These are phyloP conservation scores for Litchi chinensis DNA, from an alignment of 345 rosid species.

Conservation along the genomic window DNA sequence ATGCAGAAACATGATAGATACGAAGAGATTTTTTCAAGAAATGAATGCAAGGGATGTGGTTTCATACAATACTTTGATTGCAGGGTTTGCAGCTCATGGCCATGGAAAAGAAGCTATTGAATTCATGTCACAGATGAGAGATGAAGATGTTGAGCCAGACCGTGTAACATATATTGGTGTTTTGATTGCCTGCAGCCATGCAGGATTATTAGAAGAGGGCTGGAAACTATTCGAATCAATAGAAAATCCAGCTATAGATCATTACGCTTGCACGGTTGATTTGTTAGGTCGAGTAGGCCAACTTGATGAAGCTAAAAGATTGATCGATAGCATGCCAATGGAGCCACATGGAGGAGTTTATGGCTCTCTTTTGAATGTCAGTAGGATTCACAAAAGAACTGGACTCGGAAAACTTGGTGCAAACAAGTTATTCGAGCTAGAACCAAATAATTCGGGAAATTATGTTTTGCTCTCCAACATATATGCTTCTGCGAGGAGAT, in stretches of 20 bases:
- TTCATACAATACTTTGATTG: slow-evolving; percentile 42
- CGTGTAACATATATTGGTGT: slow-evolving; percentile 39
- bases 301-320: slow-evolving; percentile 35
- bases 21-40: slow-evolving; percentile 34
- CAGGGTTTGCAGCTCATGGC: slow-evolving; percentile 51
- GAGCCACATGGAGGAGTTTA: slow-evolving; percentile 41
- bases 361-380: slow-evolving; percentile 38
- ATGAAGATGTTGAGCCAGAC: slow-evolving; percentile 40
- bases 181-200: slow-evolving; percentile 48
- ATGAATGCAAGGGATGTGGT: slow-evolving; percentile 37
- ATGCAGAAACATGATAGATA: slow-evolving; percentile 39
- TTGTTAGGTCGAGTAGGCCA: slow-evolving; percentile 35
- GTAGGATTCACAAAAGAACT: slow-evolving; percentile 29
- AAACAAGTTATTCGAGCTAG: slow-evolving; percentile 34
- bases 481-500: slow-evolving; percentile 33
- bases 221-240: slow-evolving; percentile 30
- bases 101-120: slow-evolving; percentile 33
- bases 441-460: slow-evolving; percentile 37
- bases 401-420: slow-evolving; percentile 39
- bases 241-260: slow-evolving; percentile 28
- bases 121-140: slow-evolving; percentile 32
- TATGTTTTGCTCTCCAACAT: slow-evolving; percentile 40
- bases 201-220: slow-evolving; percentile 46
- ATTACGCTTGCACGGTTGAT: slow-evolving; percentile 40
- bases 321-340: slow-evolving; percentile 37